Evolutionary conservation across 176 grass and related monocot species (phyloP).

Genomic region (Urochloa ruziziensis): DNA sequence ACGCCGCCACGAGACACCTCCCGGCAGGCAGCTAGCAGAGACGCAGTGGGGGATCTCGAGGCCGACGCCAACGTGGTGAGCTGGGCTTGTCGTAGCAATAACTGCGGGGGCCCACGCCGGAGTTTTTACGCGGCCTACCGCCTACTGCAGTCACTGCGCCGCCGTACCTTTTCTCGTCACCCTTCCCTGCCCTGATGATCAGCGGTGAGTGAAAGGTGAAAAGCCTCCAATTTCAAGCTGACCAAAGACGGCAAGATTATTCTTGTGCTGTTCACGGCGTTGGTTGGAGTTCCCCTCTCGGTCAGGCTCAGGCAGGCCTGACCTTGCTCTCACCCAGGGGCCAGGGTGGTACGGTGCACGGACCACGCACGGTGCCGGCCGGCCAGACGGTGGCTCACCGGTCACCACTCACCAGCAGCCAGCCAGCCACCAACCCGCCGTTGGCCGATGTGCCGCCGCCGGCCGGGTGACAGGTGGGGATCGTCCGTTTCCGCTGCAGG

Average conservation of each 20-base stretch:
- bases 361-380: neutral
- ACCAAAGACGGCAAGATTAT: too few species aligned
- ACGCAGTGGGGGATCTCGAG: conserved; percentile 31
- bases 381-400: neutral
- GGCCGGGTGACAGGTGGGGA: neutral
- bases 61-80: neutral
- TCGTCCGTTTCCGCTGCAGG: neutral
- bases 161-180: conserved; percentile 9
- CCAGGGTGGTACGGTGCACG: neutral
- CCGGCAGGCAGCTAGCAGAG: too few species aligned
- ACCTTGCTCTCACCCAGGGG: neutral
- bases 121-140: neutral
- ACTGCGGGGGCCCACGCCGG: neutral
- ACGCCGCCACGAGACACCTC: neutral
- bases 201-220: neutral
- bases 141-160: neutral
- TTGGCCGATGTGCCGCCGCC: neutral
- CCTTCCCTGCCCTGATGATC: neutral
- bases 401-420: neutral
- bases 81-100: neutral
- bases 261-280: neutral
- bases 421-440: neutral
- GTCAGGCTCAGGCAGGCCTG: neutral
- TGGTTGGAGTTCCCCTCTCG: neutral
- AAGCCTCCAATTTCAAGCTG: too few species aligned